Conservation (phyloP, 2,329 filamentous ascomycete genomes). For the Aspergillus calidoustus region DNA sequence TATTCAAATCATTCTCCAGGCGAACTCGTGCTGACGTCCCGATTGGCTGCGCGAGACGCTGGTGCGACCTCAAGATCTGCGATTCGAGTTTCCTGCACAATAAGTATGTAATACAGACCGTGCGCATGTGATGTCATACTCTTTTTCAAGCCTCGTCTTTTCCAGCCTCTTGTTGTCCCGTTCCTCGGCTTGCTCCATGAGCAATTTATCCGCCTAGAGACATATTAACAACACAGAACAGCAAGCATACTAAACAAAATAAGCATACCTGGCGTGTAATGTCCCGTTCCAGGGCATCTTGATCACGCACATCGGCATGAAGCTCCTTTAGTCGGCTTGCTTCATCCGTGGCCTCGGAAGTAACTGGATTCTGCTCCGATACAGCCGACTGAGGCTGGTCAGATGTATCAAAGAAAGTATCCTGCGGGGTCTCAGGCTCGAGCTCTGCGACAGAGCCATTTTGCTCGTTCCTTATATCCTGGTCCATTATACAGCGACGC, state of each 20-base stretch:
- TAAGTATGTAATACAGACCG: conserved; percentile 5
- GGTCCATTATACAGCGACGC: conserved; percentile 4
- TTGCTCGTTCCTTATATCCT: conserved; percentile 8
- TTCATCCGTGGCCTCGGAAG: conserved; percentile 52
- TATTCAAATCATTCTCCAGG: conserved; percentile 62
- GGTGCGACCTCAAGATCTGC: conserved; percentile 65
- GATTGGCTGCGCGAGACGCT: conserved; percentile 60
- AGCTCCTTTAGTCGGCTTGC: conserved; percentile 65
- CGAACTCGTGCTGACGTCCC: conserved; percentile 56
- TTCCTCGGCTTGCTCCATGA: conserved; percentile 66
- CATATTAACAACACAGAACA: not conserved
- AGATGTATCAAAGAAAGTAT: not conserved
- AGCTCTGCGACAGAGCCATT: not conserved
- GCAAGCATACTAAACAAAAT: not conserved
- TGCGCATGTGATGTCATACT: conserved; percentile 34
- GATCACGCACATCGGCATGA: conserved; percentile 74
- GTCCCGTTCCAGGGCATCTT: conserved; percentile 88
- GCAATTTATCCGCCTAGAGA: conserved; percentile 59
- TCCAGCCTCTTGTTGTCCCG: conserved; percentile 67
- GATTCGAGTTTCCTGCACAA: conserved; percentile 60
- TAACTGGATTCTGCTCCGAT: not conserved
- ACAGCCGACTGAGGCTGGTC: not conserved
- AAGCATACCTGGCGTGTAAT: conserved; percentile 64
- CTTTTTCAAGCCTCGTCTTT: conserved; percentile 57
- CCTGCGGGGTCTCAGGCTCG: not conserved